Evolutionary conservation across 306 rosid species (phyloP).

Genomic region (Vicia faba): DNA sequence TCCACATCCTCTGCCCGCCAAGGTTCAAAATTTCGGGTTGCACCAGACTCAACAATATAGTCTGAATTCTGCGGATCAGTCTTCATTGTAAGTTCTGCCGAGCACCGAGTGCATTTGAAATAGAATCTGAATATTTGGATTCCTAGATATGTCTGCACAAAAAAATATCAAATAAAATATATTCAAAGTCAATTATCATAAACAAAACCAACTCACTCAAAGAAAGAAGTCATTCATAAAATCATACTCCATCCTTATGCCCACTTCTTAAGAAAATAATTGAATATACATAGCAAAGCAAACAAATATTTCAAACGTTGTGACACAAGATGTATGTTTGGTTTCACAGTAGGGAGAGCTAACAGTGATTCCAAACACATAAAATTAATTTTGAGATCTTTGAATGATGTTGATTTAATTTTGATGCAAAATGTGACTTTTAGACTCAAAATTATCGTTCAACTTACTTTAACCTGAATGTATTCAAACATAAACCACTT

Average conservation of each 20-base stretch:
- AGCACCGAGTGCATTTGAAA: slow-evolving; percentile 84
- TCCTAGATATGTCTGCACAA: slow-evolving; percentile 78
- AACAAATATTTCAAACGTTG: background rate
- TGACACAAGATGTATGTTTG: background rate
- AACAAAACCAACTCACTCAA: slow-evolving; percentile 26
- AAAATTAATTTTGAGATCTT: background rate
- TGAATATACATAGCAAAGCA: background rate
- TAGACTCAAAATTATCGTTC: background rate
- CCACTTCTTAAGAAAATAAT: background rate
- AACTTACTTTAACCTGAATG: background rate
- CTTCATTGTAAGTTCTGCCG: slow-evolving; percentile 84
- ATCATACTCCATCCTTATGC: background rate
- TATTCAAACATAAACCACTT: background rate
- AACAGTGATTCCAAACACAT: background rate
- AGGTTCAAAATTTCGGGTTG: slow-evolving; percentile 59
- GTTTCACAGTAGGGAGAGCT: background rate
- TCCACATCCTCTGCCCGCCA: slow-evolving; percentile 90
- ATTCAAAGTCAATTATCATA: background rate
- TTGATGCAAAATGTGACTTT: background rate
- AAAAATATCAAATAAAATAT: slow-evolving; percentile 3
- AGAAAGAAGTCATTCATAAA: background rate
- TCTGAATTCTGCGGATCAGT: slow-evolving; percentile 93
- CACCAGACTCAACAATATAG: slow-evolving; percentile 83
- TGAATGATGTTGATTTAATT: background rate
- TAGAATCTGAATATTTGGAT: slow-evolving; percentile 86